These are phyloP conservation scores for Anthracocystis panici-leucophaei DNA, from an alignment of 1,284 basidiomycete species.

Conservation along the genomic window DNA sequence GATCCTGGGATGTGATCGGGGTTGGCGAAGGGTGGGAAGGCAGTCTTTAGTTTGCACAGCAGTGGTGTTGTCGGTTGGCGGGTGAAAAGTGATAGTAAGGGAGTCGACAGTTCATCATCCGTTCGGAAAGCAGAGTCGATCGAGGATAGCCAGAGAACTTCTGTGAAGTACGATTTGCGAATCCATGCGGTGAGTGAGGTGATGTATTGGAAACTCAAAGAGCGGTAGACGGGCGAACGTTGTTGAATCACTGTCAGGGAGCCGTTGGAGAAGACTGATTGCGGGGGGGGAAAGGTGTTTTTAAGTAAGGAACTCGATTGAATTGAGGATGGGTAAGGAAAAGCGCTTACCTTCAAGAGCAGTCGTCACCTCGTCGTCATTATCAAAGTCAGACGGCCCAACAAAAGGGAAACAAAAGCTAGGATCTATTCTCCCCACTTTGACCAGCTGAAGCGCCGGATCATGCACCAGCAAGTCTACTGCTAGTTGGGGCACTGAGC, in stretches of 20 bases:
- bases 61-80: neutral
- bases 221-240: conserved; percentile 54
- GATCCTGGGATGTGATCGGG: conserved; percentile 47
- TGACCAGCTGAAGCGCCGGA: conserved; percentile 26
- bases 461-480: conserved; percentile 60
- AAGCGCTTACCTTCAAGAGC: conserved; percentile 26
- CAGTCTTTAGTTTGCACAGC: neutral
- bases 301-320: too few species aligned
- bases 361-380: conserved; percentile 20
- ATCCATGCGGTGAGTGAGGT: conserved; percentile 30
- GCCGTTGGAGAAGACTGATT: conserved; percentile 39
- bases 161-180: neutral
- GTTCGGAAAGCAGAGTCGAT: conserved; percentile 58
- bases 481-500: conserved; percentile 60
- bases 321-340: neutral
- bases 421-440: conserved; percentile 53
- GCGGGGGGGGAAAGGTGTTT: neutral
- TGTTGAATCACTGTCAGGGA: conserved; percentile 57
- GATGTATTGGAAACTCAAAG: conserved; percentile 17
- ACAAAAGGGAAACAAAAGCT: conserved; percentile 57
- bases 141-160: conserved; percentile 32
- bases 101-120: conserved; percentile 52
- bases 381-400: conserved; percentile 40
- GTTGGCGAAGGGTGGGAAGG: conserved; percentile 9
- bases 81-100: conserved; percentile 31